phyloP scores from a whole-genome alignment of 2,329 filamentous ascomycete genomes.

The Trichocomaceae sp. region DNA sequence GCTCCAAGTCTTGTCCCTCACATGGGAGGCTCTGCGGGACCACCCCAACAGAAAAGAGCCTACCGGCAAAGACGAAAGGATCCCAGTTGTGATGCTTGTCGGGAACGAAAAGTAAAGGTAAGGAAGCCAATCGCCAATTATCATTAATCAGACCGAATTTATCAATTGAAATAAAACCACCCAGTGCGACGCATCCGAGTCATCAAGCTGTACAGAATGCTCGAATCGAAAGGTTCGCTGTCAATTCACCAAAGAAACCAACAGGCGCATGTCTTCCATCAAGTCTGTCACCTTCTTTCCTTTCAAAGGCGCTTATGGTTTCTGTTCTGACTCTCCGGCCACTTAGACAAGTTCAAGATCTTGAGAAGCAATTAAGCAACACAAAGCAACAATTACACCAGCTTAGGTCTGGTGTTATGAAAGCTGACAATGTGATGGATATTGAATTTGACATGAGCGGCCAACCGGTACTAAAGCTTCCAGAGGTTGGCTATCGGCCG shows the following conservation, averaged over 20 bases:
- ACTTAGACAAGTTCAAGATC: constrained; percentile 74
- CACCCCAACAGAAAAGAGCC: constrained; percentile 74
- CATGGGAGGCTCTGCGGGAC: constrained; percentile 44
- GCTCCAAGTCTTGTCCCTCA: constrained; percentile 23
- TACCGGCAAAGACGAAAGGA: constrained; percentile 95
- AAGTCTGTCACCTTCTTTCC: constrained; percentile 51
- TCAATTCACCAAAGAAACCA: constrained; percentile 98
- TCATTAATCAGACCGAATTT: background rate
- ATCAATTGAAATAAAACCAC: background rate
- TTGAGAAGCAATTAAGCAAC: constrained; percentile 82
- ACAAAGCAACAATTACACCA: constrained; percentile 73
- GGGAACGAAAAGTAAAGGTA: constrained; percentile 69
- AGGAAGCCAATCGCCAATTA: background rate
- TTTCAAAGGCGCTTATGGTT: constrained; percentile 4
- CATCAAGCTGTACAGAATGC: constrained; percentile 92
- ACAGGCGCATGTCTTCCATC: constrained; percentile 96
- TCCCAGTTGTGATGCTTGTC: constrained; percentile 93
- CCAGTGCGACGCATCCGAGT: constrained; percentile 93
- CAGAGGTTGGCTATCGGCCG: constrained; percentile 60
- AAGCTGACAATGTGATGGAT: constrained; percentile 43
- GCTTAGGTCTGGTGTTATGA: constrained; percentile 58
- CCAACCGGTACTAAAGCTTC: constrained; percentile 52
- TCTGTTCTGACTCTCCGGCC: background rate
- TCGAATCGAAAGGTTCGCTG: constrained; percentile 95
- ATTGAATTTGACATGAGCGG: constrained; percentile 31